Conservation (phyloP, 306 rosid species). For the Ochetophila trinervis region DNA sequence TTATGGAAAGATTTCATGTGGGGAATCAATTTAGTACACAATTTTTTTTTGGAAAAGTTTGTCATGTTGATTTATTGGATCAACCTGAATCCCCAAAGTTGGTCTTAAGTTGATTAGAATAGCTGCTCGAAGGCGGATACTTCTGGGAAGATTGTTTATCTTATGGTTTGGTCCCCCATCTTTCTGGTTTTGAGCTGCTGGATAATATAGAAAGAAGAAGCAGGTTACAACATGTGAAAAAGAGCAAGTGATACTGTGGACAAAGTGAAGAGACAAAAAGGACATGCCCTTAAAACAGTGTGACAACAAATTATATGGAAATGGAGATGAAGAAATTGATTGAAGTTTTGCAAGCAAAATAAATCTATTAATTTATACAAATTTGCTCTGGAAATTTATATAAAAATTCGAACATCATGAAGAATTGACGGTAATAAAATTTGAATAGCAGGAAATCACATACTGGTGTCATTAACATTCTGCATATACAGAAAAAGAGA, state of each 20-base stretch:
- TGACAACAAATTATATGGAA: no score
- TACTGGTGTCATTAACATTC: no score
- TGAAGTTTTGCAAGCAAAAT: no score
- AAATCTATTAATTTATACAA: no score
- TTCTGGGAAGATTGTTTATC: slow-evolving; percentile 20
- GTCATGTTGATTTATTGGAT: neutral
- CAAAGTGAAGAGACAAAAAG: neutral
- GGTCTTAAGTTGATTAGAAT: slow-evolving; percentile 53
- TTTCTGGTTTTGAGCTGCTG: slow-evolving; percentile 21
- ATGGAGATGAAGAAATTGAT: no score
- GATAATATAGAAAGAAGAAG: neutral
- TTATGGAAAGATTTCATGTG: no score
- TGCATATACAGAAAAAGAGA: neutral
- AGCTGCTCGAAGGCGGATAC: slow-evolving; percentile 43
- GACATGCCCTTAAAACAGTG: no score
- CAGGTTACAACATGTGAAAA: neutral
- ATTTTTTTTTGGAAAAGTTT: neutral
- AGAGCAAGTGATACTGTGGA: neutral
- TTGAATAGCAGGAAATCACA: no score
- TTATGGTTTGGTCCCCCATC: slow-evolving; percentile 17
- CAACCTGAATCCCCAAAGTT: slow-evolving; percentile 57
- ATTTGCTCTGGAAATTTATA: no score
- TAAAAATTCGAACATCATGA: no score
- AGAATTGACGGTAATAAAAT: no score
- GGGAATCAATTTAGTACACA: neutral